Evolutionary conservation across 768 basidiomycete species (phyloP), one percentile per base, ranked within the genome.

Genomic region (Kondoa subrosea): DNA sequence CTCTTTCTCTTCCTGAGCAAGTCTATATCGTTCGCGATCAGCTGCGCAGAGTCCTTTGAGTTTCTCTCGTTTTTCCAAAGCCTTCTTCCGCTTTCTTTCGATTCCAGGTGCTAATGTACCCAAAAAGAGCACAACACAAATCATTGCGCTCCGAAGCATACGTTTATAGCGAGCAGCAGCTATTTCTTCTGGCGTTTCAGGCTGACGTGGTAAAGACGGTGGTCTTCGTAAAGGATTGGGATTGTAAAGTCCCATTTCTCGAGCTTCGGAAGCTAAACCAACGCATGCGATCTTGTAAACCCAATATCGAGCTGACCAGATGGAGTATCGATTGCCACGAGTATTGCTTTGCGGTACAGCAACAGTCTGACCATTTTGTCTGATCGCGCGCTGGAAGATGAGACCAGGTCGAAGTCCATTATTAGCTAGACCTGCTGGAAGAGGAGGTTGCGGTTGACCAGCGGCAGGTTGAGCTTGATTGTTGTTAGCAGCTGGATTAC

Each of bases 101-200:
- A 74, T 67, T 34, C 73, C 74, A 1, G 74, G 74, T 8, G 67
- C 66, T 16, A 74, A 57, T n/a, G 74, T 74, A 30, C 69, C 74
- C 4, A 74, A 12, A 64, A 74, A 74, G 21, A 74, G 65, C 14
- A 74, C 71, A 16, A 66, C 1, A 27, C 66, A 69, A 14, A 70
- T 62, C 27, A 30, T 8, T 1, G 69, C 66, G 30, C 56, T 69
- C 29, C 69, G 40, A 14, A 60, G 1, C 16, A 34, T 65, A n/a
- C 60, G 16, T 15, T 40, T 21, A 0, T 64, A 33, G 56, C 26
- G 27, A 0, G 16, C 66, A 31, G 4, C 56, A 63, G 30, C 56
- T 26, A 25, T 14, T 1, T 56, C 1, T 57, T 59, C 31, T 67
- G 27, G 26, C 15, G 62, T 1, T 34, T 67, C 17, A 1, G 68